phyloP scores from a whole-genome alignment of 1,284 basidiomycete species.

The Butyriboletus appendiculatus region DNA sequence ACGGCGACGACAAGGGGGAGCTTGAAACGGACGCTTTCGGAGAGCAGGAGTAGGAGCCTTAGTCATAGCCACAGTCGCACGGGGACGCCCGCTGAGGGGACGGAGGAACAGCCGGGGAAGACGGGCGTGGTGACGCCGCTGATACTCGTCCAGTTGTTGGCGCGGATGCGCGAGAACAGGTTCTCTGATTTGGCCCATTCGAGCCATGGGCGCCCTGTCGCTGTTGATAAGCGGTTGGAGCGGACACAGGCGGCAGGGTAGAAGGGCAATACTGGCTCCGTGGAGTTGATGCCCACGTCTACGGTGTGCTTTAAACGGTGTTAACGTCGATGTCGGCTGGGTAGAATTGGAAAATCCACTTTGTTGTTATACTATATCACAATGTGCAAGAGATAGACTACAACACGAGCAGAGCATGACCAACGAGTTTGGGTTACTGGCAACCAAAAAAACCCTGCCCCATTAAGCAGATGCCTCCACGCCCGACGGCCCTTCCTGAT shows the following conservation, averaged over 20 bases:
- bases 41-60: slow-evolving; percentile 25
- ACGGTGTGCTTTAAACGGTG: background rate
- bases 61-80: slow-evolving; percentile 16
- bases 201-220: slow-evolving; percentile 46
- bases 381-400: background rate
- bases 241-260: slow-evolving; percentile 62
- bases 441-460: no score
- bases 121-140: slow-evolving; percentile 48
- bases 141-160: slow-evolving; percentile 54
- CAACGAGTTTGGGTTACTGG: background rate
- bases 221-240: slow-evolving; percentile 69
- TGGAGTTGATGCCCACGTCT: background rate
- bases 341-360: background rate
- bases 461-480: background rate
- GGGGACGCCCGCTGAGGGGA: slow-evolving; percentile 23
- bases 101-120: slow-evolving; percentile 14
- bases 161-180: slow-evolving; percentile 69
- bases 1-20: slow-evolving; percentile 18
- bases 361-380: background rate
- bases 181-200: slow-evolving; percentile 62
- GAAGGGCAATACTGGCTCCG: background rate
- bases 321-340: background rate
- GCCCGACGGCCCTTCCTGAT: background rate
- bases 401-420: no score
- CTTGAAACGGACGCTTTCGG: slow-evolving; percentile 22